phyloP scores from a whole-genome alignment of 2,329 filamentous ascomycete species.

The Paracorniculantispora psalliotae region DNA sequence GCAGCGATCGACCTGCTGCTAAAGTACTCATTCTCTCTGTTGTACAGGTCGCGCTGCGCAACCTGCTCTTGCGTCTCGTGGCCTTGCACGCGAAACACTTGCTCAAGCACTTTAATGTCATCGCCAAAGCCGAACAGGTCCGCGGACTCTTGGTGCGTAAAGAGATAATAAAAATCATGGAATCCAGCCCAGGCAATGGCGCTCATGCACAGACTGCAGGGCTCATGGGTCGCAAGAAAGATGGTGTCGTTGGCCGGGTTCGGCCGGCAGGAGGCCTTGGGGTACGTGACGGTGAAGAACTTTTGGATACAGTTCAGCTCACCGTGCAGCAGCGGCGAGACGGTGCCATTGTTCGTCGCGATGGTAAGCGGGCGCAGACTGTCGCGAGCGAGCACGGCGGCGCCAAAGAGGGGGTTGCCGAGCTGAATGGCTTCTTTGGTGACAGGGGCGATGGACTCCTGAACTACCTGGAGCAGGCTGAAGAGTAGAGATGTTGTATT shows the following conservation, averaged over 20 bases:
- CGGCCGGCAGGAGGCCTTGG: constrained; percentile 32
- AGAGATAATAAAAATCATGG: constrained; percentile 51
- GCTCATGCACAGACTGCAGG: constrained; percentile 52
- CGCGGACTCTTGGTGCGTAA: constrained; percentile 54
- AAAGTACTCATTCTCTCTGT: constrained; percentile 52
- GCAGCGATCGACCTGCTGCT: constrained; percentile 37
- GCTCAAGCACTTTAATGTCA: constrained; percentile 52
- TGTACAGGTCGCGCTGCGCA: constrained; percentile 43
- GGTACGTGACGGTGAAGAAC: constrained; percentile 41
- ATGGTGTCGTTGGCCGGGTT: constrained; percentile 41
- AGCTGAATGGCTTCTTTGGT: constrained; percentile 44
- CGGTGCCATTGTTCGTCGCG: constrained; percentile 51
- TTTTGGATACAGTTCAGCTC: constrained; percentile 57
- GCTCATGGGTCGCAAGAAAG: constrained; percentile 55
- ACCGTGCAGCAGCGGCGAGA: constrained; percentile 51
- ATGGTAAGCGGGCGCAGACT: constrained; percentile 41
- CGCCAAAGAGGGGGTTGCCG: constrained; percentile 53
- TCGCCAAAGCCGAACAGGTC: constrained; percentile 52
- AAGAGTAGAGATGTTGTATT: constrained; percentile 28
- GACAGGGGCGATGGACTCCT: constrained; percentile 45
- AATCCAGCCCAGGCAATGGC: constrained; percentile 56
- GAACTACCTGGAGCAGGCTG: constrained; percentile 37
- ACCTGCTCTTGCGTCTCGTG: constrained; percentile 35
- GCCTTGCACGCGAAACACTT: constrained; percentile 47
- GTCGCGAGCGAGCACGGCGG: constrained; percentile 43